phyloP scores from a whole-genome alignment of 2,329 filamentous ascomycete genomes.

The Cladosporium phlei region DNA sequence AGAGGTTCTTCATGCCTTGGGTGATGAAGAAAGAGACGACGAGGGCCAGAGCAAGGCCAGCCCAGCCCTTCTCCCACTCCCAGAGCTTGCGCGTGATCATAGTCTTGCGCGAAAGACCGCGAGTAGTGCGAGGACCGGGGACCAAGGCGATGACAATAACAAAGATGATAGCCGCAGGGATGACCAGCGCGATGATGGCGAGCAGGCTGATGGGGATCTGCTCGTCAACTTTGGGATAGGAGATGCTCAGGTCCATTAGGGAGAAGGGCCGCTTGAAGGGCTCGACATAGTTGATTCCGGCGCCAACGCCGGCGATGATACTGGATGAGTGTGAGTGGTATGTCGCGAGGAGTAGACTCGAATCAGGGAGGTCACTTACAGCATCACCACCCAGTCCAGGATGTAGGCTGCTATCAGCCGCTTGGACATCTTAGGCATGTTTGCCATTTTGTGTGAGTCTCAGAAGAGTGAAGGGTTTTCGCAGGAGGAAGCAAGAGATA shows the following conservation, averaged over 20 bases:
- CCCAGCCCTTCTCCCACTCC: slow-evolving; percentile 81
- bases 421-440: slow-evolving; percentile 15
- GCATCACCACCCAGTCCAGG: slow-evolving; percentile 68
- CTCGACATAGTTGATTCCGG: slow-evolving; percentile 53
- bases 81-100: slow-evolving; percentile 80
- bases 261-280: slow-evolving; percentile 69
- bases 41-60: slow-evolving; percentile 71
- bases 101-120: slow-evolving; percentile 37
- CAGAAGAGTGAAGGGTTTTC: background rate
- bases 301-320: slow-evolving; percentile 27
- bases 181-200: slow-evolving; percentile 55
- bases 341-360: slow-evolving; percentile 9
- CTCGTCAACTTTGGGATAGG: slow-evolving; percentile 69
- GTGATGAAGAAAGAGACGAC: slow-evolving; percentile 74
- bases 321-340: slow-evolving; percentile 10
- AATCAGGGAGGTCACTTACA: slow-evolving; percentile 38
- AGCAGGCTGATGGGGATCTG: slow-evolving; percentile 66
- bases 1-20: slow-evolving; percentile 73
- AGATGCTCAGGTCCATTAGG: slow-evolving; percentile 69
- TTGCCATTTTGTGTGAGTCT: slow-evolving; percentile 1
- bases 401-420: slow-evolving; percentile 62
- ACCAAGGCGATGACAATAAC: slow-evolving; percentile 65
- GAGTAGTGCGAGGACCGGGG: slow-evolving; percentile 61
- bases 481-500: background rate
- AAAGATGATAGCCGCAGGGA: slow-evolving; percentile 64